Conservation (phyloP, 129 eudicot species). For the Centella asiatica region DNA sequence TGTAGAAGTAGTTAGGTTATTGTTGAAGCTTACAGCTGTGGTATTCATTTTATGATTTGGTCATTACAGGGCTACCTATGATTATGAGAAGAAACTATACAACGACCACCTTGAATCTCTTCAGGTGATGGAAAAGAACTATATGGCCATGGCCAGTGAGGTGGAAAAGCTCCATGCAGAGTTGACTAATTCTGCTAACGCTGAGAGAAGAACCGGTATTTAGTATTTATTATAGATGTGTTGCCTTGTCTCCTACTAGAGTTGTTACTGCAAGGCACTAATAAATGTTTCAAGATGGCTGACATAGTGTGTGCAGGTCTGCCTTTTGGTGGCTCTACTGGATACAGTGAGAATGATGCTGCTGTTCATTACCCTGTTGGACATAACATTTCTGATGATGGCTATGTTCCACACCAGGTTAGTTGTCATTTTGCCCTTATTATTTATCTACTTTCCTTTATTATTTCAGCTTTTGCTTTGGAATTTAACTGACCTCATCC, state of each 20-base stretch:
- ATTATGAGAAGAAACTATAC: slow-evolving; percentile 75
- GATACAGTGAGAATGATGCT: background rate
- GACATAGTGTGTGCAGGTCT: slow-evolving; percentile 25
- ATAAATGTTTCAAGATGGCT: background rate
- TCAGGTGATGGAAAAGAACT: slow-evolving; percentile 96
- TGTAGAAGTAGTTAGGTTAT: too few relatives aligned
- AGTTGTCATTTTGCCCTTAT: too few relatives aligned
- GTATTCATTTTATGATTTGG: background rate
- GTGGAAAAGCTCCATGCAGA: slow-evolving; percentile 86
- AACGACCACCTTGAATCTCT: slow-evolving; percentile 92
- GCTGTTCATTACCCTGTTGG: slow-evolving; percentile 7
- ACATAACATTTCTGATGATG: too few relatives aligned
- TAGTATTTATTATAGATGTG: background rate
- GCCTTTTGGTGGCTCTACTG: slow-evolving; percentile 47
- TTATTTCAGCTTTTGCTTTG: too few relatives aligned
- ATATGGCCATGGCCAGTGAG: slow-evolving; percentile 84
- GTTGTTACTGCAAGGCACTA: background rate
- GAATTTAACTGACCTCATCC: too few relatives aligned
- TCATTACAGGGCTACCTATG: slow-evolving; percentile 69
- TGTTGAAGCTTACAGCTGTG: too few relatives aligned
- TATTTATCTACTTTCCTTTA: too few relatives aligned
- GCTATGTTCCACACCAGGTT: too few relatives aligned
- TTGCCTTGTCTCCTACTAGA: background rate
- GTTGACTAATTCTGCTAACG: slow-evolving; percentile 57
- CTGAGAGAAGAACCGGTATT: slow-evolving; percentile 64